phyloP scores from a whole-genome alignment of 164 flowering plant genomes.

The Dillenia turbinata region DNA sequence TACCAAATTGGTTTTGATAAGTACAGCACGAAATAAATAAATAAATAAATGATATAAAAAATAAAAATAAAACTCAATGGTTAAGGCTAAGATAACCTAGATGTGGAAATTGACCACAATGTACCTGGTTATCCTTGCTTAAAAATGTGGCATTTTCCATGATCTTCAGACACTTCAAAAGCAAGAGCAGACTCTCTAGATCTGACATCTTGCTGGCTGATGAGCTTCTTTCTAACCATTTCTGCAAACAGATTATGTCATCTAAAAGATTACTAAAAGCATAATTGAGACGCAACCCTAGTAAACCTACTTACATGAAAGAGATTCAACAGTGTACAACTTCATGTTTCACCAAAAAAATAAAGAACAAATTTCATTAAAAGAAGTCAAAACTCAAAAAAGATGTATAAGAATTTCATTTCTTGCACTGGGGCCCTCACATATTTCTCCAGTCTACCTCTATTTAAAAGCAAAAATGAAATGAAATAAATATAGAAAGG shows the following conservation, averaged over 20 bases:
- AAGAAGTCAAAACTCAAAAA: too few species aligned
- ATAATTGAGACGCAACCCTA: too few species aligned
- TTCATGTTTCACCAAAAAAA: too few species aligned
- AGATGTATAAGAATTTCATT: too few species aligned
- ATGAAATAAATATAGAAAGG: too few species aligned
- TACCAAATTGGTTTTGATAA: conserved; percentile 10
- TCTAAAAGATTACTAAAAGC: too few species aligned
- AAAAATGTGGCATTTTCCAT: conserved; percentile 97
- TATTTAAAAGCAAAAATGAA: too few species aligned
- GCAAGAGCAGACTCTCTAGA: conserved; percentile 42
- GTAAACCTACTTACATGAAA: too few species aligned
- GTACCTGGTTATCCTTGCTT: conserved; percentile 92
- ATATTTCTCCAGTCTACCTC: too few species aligned
- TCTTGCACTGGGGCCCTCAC: too few species aligned
- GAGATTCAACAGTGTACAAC: too few species aligned
- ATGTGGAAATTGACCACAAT: neutral
- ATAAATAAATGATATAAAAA: neutral
- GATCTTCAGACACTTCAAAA: conserved; percentile 81
- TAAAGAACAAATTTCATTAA: too few species aligned
- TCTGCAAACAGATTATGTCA: conserved; percentile 37
- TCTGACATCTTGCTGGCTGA: conserved; percentile 22
- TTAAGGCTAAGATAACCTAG: neutral
- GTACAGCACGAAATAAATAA: neutral
- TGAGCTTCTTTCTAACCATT: conserved; percentile 28
- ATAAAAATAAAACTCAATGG: neutral